A percentile compares a stretch with the other conserved stretches of the same genome.
Conservation (phyloP, 2,329 filamentous ascomycete species). For the Fusarium coffeatum region DNA sequence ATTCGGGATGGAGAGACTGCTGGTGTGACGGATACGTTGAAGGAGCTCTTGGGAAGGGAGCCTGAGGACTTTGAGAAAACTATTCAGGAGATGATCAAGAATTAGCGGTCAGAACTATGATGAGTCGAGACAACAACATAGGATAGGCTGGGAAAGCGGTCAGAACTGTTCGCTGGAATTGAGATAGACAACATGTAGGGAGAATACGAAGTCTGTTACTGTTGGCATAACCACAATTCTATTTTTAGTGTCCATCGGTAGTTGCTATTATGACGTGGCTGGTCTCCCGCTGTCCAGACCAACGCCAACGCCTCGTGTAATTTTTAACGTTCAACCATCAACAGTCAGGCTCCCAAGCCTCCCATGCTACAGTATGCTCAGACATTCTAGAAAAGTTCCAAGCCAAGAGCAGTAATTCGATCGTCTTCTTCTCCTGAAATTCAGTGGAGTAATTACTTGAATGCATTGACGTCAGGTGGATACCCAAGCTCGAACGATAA, state of each 20-base stretch:
- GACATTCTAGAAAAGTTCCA: neutral
- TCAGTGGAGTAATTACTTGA: neutral
- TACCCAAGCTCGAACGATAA: neutral
- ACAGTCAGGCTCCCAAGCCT: no score
- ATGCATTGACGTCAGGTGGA: conserved; percentile 10
- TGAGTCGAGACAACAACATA: no score
- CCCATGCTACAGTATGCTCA: no score
- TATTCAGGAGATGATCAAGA: conserved; percentile 3
- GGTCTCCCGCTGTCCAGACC: neutral
- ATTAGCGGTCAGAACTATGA: neutral
- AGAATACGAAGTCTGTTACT: neutral
- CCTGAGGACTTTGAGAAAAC: conserved; percentile 31
- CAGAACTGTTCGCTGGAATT: neutral
- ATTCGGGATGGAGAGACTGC: conserved; percentile 31
- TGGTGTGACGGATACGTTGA: neutral
- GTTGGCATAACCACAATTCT: neutral
- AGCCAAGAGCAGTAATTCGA: neutral
- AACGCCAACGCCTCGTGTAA: neutral
- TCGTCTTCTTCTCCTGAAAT: neutral
- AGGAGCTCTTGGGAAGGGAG: conserved; percentile 16
- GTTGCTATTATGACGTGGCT: neutral
- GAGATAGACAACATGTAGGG: neutral
- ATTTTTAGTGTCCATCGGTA: neutral
- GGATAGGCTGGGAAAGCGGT: neutral
- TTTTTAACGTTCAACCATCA: neutral